phyloP scores from a whole-genome alignment of 495 filamentous ascomycete genomes.

The Talaromyces wortmannii region DNA sequence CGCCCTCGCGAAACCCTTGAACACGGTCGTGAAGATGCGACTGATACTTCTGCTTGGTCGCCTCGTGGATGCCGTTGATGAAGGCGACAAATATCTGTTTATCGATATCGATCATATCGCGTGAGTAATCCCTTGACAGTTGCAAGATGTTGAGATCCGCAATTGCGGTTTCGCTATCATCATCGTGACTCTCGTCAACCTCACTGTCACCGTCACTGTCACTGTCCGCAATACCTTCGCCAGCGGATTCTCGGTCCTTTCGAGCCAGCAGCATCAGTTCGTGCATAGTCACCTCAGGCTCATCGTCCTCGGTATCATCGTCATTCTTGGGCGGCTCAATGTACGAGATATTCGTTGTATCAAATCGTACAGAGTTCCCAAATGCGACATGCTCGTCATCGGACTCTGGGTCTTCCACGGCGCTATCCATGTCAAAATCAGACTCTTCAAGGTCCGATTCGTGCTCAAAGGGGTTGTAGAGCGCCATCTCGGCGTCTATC shows the following conservation, averaged over 20 bases:
- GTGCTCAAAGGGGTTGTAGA: constrained; percentile 2
- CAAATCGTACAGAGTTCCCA: constrained; percentile 31
- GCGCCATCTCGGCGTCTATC: neutral
- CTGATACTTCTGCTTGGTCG: constrained; percentile 25
- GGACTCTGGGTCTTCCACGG: constrained; percentile 21
- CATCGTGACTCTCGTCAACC: constrained; percentile 3
- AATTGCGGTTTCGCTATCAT: constrained; percentile 8
- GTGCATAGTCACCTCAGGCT: constrained; percentile 30
- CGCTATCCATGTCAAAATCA: constrained; percentile 11
- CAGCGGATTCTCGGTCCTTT: constrained; percentile 8
- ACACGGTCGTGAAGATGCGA: constrained; percentile 27
- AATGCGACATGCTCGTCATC: constrained; percentile 38
- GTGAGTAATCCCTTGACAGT: constrained; percentile 27
- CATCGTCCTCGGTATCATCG: constrained; percentile 13
- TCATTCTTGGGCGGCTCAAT: constrained; percentile 22
- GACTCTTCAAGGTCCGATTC: constrained; percentile 1
- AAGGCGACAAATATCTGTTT: constrained; percentile 34
- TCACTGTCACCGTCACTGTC: constrained; percentile 14
- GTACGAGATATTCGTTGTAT: constrained; percentile 25
- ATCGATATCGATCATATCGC: constrained; percentile 34
- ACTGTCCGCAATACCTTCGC: neutral
- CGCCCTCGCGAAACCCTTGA: constrained; percentile 28
- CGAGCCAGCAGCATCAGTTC: constrained; percentile 35
- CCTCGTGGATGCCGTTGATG: constrained; percentile 38
- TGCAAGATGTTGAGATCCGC: constrained; percentile 9